Evolutionary conservation across 352 stramenopile species (phyloP).

Genomic region (Globisporangium cystogenes): DNA sequence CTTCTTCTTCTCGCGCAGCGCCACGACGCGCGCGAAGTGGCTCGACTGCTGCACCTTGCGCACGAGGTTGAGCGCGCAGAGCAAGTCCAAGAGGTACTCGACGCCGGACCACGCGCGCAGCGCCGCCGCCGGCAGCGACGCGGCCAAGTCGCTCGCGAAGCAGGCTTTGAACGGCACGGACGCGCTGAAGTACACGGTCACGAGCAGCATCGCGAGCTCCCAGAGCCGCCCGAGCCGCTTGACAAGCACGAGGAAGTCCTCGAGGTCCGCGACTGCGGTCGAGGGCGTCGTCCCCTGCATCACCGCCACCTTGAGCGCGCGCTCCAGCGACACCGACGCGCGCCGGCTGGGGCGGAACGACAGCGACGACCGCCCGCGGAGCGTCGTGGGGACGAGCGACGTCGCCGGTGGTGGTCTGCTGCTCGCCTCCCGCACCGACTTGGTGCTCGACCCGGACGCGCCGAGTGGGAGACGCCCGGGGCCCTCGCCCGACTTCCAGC

Average conservation of each 20-base stretch:
- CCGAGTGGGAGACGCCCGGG: background rate
- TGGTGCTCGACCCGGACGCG: background rate
- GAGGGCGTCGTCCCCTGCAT: too few relatives aligned
- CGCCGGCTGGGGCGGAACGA: too few relatives aligned
- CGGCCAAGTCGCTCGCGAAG: conserved; percentile 43
- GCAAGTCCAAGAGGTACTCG: conserved; percentile 51
- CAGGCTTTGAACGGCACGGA: conserved; percentile 51
- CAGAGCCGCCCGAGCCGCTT: conserved; percentile 31
- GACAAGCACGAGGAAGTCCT: conserved; percentile 36
- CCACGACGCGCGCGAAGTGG: conserved; percentile 7
- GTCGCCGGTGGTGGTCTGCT: too few relatives aligned
- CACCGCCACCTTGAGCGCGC: background rate
- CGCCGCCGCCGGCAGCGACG: conserved; percentile 5
- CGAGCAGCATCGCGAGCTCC: conserved; percentile 42
- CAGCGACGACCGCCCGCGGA: too few relatives aligned
- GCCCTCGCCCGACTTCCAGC: conserved; percentile 18
- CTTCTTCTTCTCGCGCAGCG: background rate
- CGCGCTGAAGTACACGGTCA: conserved; percentile 37
- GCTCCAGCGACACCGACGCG: conserved; percentile 15
- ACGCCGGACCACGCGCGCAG: conserved; percentile 35
- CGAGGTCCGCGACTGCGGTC: conserved; percentile 13
- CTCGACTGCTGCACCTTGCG: conserved; percentile 27
- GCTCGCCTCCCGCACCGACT: too few relatives aligned
- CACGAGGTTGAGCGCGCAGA: conserved; percentile 39
- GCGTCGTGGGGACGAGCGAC: too few relatives aligned